Evolutionary conservation across 2,329 filamentous ascomycete species (phyloP), one percentile per base, ranked within the genome.

Genomic region (Nigrospora osmanthi): DNA sequence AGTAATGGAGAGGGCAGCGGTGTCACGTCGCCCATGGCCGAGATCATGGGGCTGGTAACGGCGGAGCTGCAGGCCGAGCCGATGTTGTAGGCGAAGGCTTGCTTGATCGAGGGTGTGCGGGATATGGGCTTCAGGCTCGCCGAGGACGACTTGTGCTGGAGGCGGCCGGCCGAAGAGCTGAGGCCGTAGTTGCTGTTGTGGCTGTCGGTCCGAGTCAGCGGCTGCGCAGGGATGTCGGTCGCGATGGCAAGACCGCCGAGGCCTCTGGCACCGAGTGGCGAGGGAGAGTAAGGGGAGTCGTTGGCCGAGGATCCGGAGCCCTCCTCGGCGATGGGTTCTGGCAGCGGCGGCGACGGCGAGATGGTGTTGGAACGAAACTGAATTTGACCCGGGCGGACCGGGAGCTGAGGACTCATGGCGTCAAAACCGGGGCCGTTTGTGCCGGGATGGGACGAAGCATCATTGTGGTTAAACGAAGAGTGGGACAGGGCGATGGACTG

Each of bases 1-100:
- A 85, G 72, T 38, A 90, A 72, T 4, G 87, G 87, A 17, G 87
- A 91, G 3, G 87, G 87, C 32, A 93, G 68, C 45, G 87, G 87
- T 4, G 87, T 91, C 50, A 93, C 69, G 60, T 89, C 84, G 49
- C 82, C 81, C 80, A 89, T 84, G 38, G 85, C 85, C 47, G 81
- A 76, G 44, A 89, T 78, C 51, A 86, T 77, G 4, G 86, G 86
- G 45, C 85, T 89, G 7, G 85, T 78, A n/a, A 85, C 72, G 30
- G 75, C 69, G 4, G 85, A 89, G 55, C 77, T 84, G 12, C 83
- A 74, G 2, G 80, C 71, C 34, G 77, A 81, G 14, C 74, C 70
- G 32, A 79, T 66, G 48, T 68, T 68, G 56, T 68, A 71, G 38
- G 68, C 62, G 15, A 80, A 62, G 39, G 72, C 68, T n/a, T 75